Evolutionary conservation across 495 filamentous ascomycete species (phyloP).

Genomic region (Hypoxylon crocopeplum): DNA sequence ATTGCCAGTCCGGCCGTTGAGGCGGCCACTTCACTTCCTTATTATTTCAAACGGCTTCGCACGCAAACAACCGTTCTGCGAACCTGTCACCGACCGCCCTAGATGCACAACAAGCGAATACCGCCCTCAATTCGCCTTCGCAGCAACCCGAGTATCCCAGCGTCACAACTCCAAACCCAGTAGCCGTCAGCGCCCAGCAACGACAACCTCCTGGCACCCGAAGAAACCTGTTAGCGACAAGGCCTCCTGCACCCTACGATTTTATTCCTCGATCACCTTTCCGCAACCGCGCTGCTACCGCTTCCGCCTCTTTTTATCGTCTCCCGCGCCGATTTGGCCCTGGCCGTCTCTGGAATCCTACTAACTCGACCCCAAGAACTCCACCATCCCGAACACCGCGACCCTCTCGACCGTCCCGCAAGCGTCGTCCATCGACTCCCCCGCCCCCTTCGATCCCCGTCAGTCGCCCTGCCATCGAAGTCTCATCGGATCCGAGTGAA

Average conservation of each 20-base stretch:
- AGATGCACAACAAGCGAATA: conserved; percentile 45
- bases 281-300: conserved; percentile 46
- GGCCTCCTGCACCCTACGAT: conserved; percentile 41
- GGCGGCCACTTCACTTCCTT: conserved; percentile 45
- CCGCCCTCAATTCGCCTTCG: conserved; percentile 42
- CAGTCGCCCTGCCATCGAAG: conserved; percentile 47
- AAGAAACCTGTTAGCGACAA: conserved; percentile 41
- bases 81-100: conserved; percentile 47
- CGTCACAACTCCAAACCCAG: conserved; percentile 32
- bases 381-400: conserved; percentile 38
- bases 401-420: conserved; percentile 16
- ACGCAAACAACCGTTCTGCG: conserved; percentile 42
- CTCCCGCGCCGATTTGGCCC: conserved; percentile 47
- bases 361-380: conserved; percentile 65
- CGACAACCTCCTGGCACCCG: conserved; percentile 47
- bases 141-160: conserved; percentile 46
- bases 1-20: conserved; percentile 45
- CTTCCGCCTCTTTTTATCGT: conserved; percentile 31
- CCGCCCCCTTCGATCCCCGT: conserved; percentile 57
- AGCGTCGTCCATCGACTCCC: conserved; percentile 53
- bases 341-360: conserved; percentile 68
- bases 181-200: conserved; percentile 24
- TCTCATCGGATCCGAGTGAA: conserved; percentile 41
- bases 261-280: conserved; percentile 52
- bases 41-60: conserved; percentile 55